Conservation (phyloP, 2,329 filamentous ascomycete genomes). For the Pestalotiopsis sp. region DNA sequence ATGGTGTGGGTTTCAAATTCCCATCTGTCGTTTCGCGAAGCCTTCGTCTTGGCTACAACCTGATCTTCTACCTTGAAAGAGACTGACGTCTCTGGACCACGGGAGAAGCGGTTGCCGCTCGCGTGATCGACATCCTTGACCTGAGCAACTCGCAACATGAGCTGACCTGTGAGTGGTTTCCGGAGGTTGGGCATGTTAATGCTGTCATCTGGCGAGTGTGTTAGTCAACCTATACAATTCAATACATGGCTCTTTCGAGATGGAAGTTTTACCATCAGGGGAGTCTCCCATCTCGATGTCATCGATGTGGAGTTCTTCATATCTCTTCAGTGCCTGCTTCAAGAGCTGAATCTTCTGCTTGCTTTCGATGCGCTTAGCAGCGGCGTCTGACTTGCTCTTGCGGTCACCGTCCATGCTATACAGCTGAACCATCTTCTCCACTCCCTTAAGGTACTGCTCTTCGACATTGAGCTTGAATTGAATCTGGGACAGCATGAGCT, state of each 20-base stretch:
- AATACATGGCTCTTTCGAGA: neutral
- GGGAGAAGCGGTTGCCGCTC: conserved; percentile 78
- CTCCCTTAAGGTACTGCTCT: conserved; percentile 97
- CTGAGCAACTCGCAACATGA: conserved; percentile 82
- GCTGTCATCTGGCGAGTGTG: conserved; percentile 74
- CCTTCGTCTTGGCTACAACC: conserved; percentile 84
- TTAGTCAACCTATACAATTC: conserved; percentile 12
- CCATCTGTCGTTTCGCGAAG: conserved; percentile 87
- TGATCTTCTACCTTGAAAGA: conserved; percentile 96
- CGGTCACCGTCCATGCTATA: conserved; percentile 97
- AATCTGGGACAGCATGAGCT: conserved; percentile 97
- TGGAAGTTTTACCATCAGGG: conserved; percentile 71
- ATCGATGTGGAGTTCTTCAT: conserved; percentile 92
- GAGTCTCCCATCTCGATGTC: conserved; percentile 79
- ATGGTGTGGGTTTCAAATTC: conserved; percentile 89
- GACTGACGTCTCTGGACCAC: conserved; percentile 93
- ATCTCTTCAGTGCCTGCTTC: conserved; percentile 94
- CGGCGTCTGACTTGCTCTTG: conserved; percentile 92
- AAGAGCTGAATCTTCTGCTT: conserved; percentile 97
- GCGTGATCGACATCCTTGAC: conserved; percentile 96
- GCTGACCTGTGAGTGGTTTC: conserved; percentile 91
- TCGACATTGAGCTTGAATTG: conserved; percentile 99
- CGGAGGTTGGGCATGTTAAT: conserved; percentile 93
- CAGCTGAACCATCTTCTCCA: conserved; percentile 98
- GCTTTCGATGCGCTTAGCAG: conserved; percentile 87